These are phyloP conservation scores for Mortierella hygrophila DNA, from an alignment of 192 early-diverging fungal species.

Conservation along the genomic window DNA sequence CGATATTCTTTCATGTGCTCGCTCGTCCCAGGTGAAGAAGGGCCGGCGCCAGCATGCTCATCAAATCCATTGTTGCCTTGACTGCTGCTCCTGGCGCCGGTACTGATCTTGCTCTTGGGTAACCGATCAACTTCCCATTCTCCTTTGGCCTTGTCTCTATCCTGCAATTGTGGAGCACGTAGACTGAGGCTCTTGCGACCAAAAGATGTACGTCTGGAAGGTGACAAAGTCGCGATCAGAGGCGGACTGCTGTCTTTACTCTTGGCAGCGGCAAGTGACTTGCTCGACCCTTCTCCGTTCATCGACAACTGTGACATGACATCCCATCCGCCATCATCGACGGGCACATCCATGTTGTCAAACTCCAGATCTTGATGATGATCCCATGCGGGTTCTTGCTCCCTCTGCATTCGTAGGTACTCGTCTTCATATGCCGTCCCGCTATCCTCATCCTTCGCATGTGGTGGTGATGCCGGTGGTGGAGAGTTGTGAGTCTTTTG, in stretches of 20 bases:
- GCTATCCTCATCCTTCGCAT: not conserved
- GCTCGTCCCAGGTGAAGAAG: not conserved
- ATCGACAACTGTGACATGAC: slow-evolving; percentile 23
- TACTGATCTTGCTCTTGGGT: not conserved
- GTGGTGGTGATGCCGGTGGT: slow-evolving; percentile 4
- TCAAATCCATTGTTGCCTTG: not conserved
- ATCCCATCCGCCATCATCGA: slow-evolving; percentile 16
- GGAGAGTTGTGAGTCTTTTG: not conserved
- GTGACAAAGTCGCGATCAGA: slow-evolving; percentile 11
- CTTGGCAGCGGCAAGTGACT: not conserved
- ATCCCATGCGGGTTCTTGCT: slow-evolving; percentile 32
- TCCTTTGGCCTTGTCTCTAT: not conserved
- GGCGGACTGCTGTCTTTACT: slow-evolving; percentile 8
- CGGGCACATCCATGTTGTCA: slow-evolving; percentile 18
- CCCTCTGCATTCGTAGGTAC: slow-evolving; percentile 2
- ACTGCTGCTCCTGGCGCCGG: not conserved
- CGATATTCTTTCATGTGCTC: not conserved
- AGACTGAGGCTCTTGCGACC: slow-evolving; percentile 7
- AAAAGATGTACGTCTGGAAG: not conserved
- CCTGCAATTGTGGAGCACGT: slow-evolving; percentile 6
- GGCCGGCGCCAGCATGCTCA: not conserved
- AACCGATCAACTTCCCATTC: slow-evolving; percentile 8
- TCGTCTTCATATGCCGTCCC: not conserved
- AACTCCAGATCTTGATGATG: slow-evolving; percentile 22
- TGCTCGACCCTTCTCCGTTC: not conserved